A percentile compares a stretch with the other conserved stretches of the same genome.
phyloP scores from a whole-genome alignment of 2,329 filamentous ascomycete species.

The Aspergillus thermomutatus region DNA sequence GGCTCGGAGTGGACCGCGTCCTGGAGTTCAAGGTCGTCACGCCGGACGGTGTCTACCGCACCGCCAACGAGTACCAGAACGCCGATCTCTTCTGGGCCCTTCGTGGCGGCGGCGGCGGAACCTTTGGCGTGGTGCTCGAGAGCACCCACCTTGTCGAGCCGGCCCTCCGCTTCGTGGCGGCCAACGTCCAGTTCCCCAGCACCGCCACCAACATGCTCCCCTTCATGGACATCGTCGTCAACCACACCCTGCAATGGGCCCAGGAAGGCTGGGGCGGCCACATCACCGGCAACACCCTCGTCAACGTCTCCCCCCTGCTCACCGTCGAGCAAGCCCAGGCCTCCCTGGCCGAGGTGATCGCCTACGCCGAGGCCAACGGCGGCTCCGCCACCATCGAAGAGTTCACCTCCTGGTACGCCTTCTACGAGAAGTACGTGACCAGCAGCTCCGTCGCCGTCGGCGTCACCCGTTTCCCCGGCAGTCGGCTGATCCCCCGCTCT shows the following conservation, averaged over 20 bases:
- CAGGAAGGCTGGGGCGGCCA: conserved; percentile 22
- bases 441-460: conserved; percentile 15
- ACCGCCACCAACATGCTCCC: conserved; percentile 14
- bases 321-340: conserved; percentile 9
- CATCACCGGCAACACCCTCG: conserved; percentile 16
- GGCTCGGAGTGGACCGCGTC: conserved; percentile 52
- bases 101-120: conserved; percentile 17
- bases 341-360: conserved; percentile 9
- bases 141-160: conserved; percentile 14
- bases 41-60: conserved; percentile 27
- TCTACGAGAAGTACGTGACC: conserved; percentile 16
- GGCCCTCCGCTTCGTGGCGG: conserved; percentile 6
- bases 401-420: conserved; percentile 16
- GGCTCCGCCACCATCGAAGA: conserved; percentile 13
- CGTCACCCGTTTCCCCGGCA: conserved; percentile 15
- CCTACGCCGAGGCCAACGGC: conserved; percentile 11
- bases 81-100: conserved; percentile 19
- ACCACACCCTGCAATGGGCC: conserved; percentile 19
- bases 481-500: conserved; percentile 16
- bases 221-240: conserved; percentile 20
- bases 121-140: conserved; percentile 12
- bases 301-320: conserved; percentile 14
- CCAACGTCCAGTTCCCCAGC: conserved; percentile 15
- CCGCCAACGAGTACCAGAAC: conserved; percentile 17
- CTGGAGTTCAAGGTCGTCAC: conserved; percentile 50